Percentiles rank a stretch among this genome's conserved stretches.
Evolutionary conservation across 1,284 basidiomycete species (phyloP).

Genomic region (Pseudomicrostroma phylloplanum): DNA sequence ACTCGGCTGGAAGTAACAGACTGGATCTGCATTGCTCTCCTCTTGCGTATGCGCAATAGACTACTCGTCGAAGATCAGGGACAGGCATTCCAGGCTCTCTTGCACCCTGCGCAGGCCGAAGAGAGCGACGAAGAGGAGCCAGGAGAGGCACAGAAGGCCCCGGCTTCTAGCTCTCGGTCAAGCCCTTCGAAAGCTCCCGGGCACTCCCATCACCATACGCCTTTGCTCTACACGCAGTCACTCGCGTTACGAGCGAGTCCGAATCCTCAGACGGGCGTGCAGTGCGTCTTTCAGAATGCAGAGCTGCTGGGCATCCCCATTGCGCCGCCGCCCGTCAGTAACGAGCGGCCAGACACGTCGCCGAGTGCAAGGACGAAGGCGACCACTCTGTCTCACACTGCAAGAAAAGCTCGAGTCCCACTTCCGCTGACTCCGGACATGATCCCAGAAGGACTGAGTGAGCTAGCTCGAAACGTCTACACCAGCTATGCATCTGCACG

Average conservation of each 20-base stretch:
- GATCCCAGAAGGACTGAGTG: constrained; percentile 32
- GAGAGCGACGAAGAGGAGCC: constrained; percentile 5
- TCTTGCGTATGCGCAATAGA: constrained; percentile 38
- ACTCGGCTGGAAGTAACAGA: constrained; percentile 31
- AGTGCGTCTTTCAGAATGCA: constrained; percentile 13
- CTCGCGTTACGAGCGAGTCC: neutral
- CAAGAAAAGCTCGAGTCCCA: constrained; percentile 10
- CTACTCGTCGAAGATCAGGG: constrained; percentile 35
- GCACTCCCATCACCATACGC: neutral
- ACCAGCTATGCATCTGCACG: constrained; percentile 22
- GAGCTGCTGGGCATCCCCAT: constrained; percentile 9
- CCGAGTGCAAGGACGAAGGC: neutral
- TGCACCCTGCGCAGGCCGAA: constrained; percentile 19
- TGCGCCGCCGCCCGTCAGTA: neutral
- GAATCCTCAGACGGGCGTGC: constrained; percentile 16
- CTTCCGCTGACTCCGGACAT: constrained; percentile 13
- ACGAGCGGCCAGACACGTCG: neutral
- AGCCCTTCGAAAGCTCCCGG: neutral
- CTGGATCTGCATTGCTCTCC: constrained; percentile 42
- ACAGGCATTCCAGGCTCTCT: constrained; percentile 29
- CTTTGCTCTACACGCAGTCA: constrained; percentile 4
- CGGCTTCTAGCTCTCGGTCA: neutral
- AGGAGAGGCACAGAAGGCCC: neutral
- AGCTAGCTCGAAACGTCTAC: constrained; percentile 38
- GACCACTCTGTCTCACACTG: neutral